These are phyloP conservation scores for Hyphopichia khmerensis DNA, from an alignment of 1,139 yeast species.

Conservation along the genomic window DNA sequence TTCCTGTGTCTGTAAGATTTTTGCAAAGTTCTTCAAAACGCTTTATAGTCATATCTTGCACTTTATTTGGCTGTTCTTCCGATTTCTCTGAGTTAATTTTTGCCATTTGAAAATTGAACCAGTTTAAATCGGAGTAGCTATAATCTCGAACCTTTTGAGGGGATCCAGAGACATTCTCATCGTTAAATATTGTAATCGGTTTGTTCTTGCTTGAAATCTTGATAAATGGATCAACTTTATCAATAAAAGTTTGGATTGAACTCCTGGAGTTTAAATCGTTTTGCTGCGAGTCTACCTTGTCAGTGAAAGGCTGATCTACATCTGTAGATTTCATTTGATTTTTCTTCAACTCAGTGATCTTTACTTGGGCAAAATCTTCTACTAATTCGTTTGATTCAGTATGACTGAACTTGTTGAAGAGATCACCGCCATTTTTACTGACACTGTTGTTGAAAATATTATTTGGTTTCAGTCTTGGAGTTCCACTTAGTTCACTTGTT, in stretches of 20 bases:
- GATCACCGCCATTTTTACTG: not conserved
- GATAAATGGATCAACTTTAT: conserved; percentile 42
- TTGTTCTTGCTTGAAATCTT: conserved; percentile 32
- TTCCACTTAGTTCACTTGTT: conserved; percentile 4
- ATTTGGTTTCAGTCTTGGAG: not conserved
- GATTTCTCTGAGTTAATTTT: conserved; percentile 11
- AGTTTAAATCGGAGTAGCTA: conserved; percentile 34
- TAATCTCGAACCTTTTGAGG: conserved; percentile 34
- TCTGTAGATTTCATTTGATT: not conserved
- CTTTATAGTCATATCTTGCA: conserved; percentile 15
- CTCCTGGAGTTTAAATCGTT: conserved; percentile 8
- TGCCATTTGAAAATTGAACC: conserved; percentile 43
- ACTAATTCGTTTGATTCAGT: conserved; percentile 26
- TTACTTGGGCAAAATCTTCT: conserved; percentile 41
- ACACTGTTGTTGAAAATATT: not conserved
- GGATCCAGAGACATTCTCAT: conserved; percentile 26
- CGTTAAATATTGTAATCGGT: conserved; percentile 41
- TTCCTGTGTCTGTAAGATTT: conserved; percentile 9
- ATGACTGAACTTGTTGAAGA: conserved; percentile 12
- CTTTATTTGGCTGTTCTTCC: conserved; percentile 3
- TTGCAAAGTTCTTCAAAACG: conserved; percentile 19
- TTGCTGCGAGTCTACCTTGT: not conserved
- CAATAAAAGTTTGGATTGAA: conserved; percentile 35
- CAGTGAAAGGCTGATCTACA: not conserved
- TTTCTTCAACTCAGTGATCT: conserved; percentile 22